phyloP scores from a whole-genome alignment of 352 stramenopile species.

The Globisporangium echinulatum region DNA sequence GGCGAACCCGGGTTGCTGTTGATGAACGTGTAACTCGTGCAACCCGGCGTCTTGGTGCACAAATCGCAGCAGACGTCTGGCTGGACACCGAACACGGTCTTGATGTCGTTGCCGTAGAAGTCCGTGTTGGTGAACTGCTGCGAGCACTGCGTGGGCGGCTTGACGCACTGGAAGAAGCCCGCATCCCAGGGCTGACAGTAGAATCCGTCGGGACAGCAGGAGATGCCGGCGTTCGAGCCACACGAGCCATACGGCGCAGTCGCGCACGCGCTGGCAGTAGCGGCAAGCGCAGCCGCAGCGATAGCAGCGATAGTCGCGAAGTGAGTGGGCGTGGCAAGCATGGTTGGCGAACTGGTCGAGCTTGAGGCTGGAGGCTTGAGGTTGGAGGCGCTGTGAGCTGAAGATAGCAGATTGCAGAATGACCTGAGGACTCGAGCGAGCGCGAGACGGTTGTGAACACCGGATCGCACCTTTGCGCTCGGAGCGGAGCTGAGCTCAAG shows the following conservation, averaged over 20 bases:
- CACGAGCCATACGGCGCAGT: slow-evolving; percentile 1
- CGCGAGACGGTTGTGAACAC: background rate
- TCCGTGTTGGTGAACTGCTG: slow-evolving; percentile 27
- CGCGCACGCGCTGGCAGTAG: background rate
- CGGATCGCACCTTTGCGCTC: background rate
- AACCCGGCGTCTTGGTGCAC: slow-evolving; percentile 20
- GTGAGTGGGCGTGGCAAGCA: background rate
- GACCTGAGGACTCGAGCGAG: background rate
- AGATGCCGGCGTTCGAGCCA: slow-evolving; percentile 2
- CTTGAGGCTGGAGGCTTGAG: background rate
- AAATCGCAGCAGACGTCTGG: slow-evolving; percentile 21
- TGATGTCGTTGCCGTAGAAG: slow-evolving; percentile 27
- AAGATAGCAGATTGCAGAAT: background rate
- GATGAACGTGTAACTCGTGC: slow-evolving; percentile 33
- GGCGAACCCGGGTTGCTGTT: slow-evolving; percentile 23
- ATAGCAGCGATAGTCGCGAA: background rate
- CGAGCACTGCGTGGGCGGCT: slow-evolving; percentile 24
- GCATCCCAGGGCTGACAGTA: slow-evolving; percentile 43
- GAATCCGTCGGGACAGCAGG: slow-evolving; percentile 2
- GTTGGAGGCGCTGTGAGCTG: background rate
- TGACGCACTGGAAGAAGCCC: slow-evolving; percentile 32
- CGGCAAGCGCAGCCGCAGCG: background rate
- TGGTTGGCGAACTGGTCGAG: background rate
- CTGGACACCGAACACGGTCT: slow-evolving; percentile 22
- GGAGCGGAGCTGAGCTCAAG: background rate